A percentile compares a stretch with the other conserved stretches of the same genome.
These are phyloP conservation scores for Trichosanthes truncata DNA, from an alignment of 306 rosid species.

Conservation along the genomic window DNA sequence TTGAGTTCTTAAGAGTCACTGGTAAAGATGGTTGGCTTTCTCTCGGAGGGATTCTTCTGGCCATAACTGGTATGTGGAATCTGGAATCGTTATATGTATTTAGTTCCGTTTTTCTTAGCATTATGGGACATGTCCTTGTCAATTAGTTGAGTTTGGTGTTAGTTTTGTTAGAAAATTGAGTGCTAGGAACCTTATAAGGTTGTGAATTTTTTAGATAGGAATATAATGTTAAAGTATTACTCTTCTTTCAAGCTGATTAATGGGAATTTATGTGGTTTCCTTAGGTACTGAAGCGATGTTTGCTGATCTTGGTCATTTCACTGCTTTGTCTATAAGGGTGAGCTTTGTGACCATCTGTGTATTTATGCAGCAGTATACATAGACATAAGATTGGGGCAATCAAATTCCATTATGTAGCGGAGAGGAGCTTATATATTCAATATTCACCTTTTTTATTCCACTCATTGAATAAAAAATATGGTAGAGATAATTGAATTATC, in stretches of 20 bases:
- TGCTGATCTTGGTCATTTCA: conserved; percentile 94
- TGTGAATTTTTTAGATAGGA: not conserved
- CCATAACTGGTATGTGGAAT: conserved; percentile 63
- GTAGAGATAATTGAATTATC: not conserved
- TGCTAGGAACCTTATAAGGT: not conserved
- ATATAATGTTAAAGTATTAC: not conserved
- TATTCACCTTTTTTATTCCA: not conserved
- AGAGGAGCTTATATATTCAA: not conserved
- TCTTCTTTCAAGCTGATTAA: not conserved
- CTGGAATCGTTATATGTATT: conserved; percentile 6
- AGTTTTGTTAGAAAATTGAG: not conserved
- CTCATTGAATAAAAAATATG: not conserved
- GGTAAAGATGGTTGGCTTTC: conserved; percentile 85
- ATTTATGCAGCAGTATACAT: not conserved
- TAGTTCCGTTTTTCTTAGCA: not conserved
- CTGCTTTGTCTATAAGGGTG: conserved; percentile 75
- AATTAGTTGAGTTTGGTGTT: not conserved
- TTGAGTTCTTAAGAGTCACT: conserved; percentile 53
- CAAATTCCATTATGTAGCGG: not conserved
- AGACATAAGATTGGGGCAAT: not conserved
- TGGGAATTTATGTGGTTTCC: conserved; percentile 13
- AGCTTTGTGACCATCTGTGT: conserved; percentile 14
- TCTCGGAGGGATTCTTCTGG: conserved; percentile 80
- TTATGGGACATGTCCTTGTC: not conserved
- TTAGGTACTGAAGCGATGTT: conserved; percentile 89